phyloP scores from a whole-genome alignment of 129 eudicot genomes.

The Flaveria brownii region DNA sequence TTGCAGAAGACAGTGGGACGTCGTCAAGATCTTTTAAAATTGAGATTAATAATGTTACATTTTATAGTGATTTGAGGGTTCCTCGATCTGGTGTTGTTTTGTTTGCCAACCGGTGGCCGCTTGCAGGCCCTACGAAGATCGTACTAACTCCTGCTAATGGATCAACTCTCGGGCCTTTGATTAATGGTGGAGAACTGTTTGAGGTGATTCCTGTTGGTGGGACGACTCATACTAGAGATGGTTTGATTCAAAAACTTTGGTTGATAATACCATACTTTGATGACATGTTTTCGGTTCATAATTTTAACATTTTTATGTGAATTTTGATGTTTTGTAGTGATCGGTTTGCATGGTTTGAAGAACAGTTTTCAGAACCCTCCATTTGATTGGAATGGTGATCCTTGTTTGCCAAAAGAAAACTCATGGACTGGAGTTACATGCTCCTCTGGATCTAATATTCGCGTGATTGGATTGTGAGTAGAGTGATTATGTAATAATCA shows the following conservation, averaged over 20 bases:
- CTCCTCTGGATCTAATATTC: slow-evolving; percentile 60
- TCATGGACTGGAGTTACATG: slow-evolving; percentile 90
- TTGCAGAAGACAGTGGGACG: slow-evolving; percentile 57
- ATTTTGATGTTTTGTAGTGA: slow-evolving; percentile 42
- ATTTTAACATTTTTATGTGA: neutral
- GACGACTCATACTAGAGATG: slow-evolving; percentile 67
- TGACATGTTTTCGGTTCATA: neutral
- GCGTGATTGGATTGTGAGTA: slow-evolving; percentile 72
- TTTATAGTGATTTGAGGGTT: slow-evolving; percentile 46
- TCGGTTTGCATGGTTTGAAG: slow-evolving; percentile 61
- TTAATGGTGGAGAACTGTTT: slow-evolving; percentile 63
- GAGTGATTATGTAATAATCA: neutral
- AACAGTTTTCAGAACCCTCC: slow-evolving; percentile 71
- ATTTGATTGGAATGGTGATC: slow-evolving; percentile 95
- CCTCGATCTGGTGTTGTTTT: slow-evolving; percentile 53
- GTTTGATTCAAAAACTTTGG: slow-evolving; percentile 31
- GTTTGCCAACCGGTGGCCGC: slow-evolving; percentile 69
- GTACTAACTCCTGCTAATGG: slow-evolving; percentile 53
- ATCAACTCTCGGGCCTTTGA: slow-evolving; percentile 48
- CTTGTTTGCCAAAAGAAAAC: slow-evolving; percentile 79
- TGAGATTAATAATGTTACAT: slow-evolving; percentile 46
- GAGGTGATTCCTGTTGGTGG: slow-evolving; percentile 53
- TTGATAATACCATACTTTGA: neutral
- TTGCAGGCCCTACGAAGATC: slow-evolving; percentile 57
- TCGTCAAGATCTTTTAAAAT: slow-evolving; percentile 46